These are phyloP conservation scores for Marasmius fiardii DNA, from an alignment of 1,284 basidiomycete species.

Conservation along the genomic window DNA sequence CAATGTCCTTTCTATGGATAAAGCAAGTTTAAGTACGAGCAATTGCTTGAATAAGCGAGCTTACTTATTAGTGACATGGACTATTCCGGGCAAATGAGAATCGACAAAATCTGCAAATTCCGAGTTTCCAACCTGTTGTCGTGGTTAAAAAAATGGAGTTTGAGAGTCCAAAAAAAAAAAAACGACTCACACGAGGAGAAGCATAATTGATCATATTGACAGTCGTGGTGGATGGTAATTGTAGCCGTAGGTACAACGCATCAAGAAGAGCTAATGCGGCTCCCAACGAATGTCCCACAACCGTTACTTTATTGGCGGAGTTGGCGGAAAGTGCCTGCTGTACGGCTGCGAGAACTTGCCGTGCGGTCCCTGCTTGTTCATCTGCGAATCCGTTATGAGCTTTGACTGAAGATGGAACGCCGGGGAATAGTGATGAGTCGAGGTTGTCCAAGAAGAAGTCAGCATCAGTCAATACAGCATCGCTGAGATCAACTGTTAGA, in stretches of 20 bases:
- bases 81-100: slow-evolving; percentile 32
- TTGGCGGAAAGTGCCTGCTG: slow-evolving; percentile 36
- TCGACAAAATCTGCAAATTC: slow-evolving; percentile 60
- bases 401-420: slow-evolving; percentile 40
- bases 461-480: slow-evolving; percentile 46
- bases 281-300: slow-evolving; percentile 58
- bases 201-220: slow-evolving; percentile 43
- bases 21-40: slow-evolving; percentile 7
- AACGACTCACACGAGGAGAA: slow-evolving; percentile 48
- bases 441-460: slow-evolving; percentile 38
- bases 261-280: slow-evolving; percentile 51
- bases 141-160: not conserved
- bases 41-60: slow-evolving; percentile 19
- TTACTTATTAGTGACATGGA: slow-evolving; percentile 48
- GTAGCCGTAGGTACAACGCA: slow-evolving; percentile 30
- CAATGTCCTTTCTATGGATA: slow-evolving; percentile 32
- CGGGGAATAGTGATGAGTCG: slow-evolving; percentile 55
- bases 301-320: slow-evolving; percentile 38
- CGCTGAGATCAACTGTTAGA: slow-evolving; percentile 24
- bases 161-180: not conserved
- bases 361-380: slow-evolving; percentile 48
- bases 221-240: slow-evolving; percentile 24
- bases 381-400: slow-evolving; percentile 58
- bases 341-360: slow-evolving; percentile 45
- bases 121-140: slow-evolving; percentile 52